Evolutionary conservation across 1,284 basidiomycete genomes (phyloP).

Genomic region (Microbotryum violaceum): DNA sequence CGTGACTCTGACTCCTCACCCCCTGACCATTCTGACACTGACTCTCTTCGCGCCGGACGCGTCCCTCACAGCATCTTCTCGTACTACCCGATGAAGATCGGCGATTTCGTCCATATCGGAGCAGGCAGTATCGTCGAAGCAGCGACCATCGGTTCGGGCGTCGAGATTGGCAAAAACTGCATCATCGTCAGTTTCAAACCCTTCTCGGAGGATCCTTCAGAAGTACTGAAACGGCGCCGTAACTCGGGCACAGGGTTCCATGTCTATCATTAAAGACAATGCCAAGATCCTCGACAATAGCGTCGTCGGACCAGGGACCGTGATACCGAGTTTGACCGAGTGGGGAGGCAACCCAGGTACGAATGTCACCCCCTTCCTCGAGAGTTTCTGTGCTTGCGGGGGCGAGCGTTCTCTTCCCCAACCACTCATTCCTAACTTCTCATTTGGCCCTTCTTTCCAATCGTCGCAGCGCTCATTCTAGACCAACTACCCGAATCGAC

Average conservation of each 20-base stretch:
- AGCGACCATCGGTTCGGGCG: slow-evolving; percentile 84
- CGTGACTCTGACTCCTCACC: neutral
- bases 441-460: neutral
- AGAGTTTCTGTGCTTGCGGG: neutral
- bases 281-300: slow-evolving; percentile 79
- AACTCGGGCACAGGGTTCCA: slow-evolving; percentile 66
- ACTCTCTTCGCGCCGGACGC: neutral
- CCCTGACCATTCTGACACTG: neutral
- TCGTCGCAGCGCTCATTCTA: slow-evolving; percentile 58
- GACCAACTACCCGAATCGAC: slow-evolving; percentile 84
- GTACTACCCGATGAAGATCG: slow-evolving; percentile 95
- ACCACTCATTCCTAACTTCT: neutral
- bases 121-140: slow-evolving; percentile 82
- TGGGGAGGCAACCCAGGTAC: slow-evolving; percentile 85
- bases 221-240: neutral
- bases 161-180: slow-evolving; percentile 90
- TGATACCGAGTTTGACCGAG: slow-evolving; percentile 76
- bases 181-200: slow-evolving; percentile 62
- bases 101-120: slow-evolving; percentile 90
- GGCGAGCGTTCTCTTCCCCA: neutral
- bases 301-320: slow-evolving; percentile 82
- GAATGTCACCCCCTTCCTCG: slow-evolving; percentile 10
- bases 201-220: neutral
- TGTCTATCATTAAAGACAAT: slow-evolving; percentile 93
- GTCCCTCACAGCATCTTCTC: slow-evolving; percentile 60